These are phyloP conservation scores for Lentinula guzmanii DNA, from an alignment of 768 basidiomycete species.

Conservation along the genomic window DNA sequence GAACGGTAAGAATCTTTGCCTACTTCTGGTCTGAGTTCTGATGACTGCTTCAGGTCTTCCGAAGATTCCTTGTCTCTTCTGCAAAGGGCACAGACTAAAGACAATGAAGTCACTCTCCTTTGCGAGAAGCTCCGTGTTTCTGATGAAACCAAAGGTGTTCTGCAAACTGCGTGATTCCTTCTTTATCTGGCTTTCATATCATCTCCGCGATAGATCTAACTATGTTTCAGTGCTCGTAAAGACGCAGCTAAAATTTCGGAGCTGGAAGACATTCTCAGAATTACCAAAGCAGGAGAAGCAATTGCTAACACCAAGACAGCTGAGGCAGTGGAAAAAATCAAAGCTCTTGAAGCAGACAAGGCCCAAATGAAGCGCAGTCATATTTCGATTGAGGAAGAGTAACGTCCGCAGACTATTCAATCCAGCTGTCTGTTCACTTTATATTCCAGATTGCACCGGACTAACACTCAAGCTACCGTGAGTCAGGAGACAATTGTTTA, in stretches of 20 bases:
- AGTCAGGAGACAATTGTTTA: neutral
- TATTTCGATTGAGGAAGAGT: slow-evolving; percentile 20
- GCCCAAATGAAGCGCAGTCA: slow-evolving; percentile 14
- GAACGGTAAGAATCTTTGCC: neutral
- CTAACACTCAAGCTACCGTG: neutral
- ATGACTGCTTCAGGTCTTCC: neutral
- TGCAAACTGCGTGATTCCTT: neutral
- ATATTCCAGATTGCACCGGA: neutral
- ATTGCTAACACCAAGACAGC: neutral
- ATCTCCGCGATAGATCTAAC: neutral
- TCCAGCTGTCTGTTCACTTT: neutral
- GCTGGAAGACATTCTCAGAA: neutral
- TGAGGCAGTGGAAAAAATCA: slow-evolving; percentile 1
- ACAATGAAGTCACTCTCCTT: neutral
- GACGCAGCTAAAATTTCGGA: slow-evolving; percentile 1
- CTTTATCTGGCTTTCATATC: neutral
- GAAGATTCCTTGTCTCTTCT: neutral
- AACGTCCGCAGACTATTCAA: neutral
- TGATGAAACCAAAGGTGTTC: neutral
- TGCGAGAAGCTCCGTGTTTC: neutral
- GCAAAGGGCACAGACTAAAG: neutral
- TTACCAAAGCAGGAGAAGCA: neutral
- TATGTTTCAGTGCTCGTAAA: neutral
- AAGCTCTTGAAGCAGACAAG: slow-evolving; percentile 9
- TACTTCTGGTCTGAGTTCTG: neutral